A percentile compares a stretch with the other conserved stretches of the same genome.
phyloP scores from a whole-genome alignment of 1,284 basidiomycete species.

The Butyriboletus appendiculatus region DNA sequence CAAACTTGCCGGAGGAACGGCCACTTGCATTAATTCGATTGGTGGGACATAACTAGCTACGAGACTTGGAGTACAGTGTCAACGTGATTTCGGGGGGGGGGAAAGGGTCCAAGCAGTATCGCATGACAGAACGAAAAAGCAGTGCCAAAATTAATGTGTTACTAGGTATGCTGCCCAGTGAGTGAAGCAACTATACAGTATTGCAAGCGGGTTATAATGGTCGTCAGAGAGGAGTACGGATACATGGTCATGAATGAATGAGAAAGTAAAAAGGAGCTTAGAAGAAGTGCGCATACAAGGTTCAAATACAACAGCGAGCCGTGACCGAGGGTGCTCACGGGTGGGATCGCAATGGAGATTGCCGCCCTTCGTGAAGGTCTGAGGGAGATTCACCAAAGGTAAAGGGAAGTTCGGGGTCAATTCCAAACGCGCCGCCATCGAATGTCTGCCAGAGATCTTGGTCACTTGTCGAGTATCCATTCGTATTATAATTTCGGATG shows the following conservation, averaged over 20 bases:
- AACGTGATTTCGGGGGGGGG: conserved; percentile 1
- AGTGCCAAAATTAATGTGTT: conserved; percentile 24
- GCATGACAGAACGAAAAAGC: conserved; percentile 10
- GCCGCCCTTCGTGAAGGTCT: conserved; percentile 33
- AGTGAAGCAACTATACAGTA: conserved; percentile 43
- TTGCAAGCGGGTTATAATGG: conserved; percentile 13
- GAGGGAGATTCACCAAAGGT: conserved; percentile 43
- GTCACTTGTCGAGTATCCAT: conserved; percentile 47
- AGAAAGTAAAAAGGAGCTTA: conserved; percentile 1
- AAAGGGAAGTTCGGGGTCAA: conserved; percentile 75
- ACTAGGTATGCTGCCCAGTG: conserved; percentile 31
- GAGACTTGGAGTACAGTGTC: conserved; percentile 12
- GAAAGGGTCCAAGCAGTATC: conserved; percentile 1
- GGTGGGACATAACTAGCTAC: conserved; percentile 6
- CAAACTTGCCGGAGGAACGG: neutral
- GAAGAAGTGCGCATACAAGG: conserved; percentile 15
- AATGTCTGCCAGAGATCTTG: conserved; percentile 76
- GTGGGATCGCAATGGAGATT: conserved; percentile 28
- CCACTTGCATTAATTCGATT: conserved; percentile 16
- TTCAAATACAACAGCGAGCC: conserved; percentile 10
- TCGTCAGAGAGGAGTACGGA: conserved; percentile 28
- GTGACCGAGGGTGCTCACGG: conserved; percentile 6
- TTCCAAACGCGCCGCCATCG: conserved; percentile 68
- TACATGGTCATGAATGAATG: conserved; percentile 22
- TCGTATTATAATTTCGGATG: conserved; percentile 66